Conservation (phyloP, 768 basidiomycete genomes). For the Boletus tomentosulus region DNA sequence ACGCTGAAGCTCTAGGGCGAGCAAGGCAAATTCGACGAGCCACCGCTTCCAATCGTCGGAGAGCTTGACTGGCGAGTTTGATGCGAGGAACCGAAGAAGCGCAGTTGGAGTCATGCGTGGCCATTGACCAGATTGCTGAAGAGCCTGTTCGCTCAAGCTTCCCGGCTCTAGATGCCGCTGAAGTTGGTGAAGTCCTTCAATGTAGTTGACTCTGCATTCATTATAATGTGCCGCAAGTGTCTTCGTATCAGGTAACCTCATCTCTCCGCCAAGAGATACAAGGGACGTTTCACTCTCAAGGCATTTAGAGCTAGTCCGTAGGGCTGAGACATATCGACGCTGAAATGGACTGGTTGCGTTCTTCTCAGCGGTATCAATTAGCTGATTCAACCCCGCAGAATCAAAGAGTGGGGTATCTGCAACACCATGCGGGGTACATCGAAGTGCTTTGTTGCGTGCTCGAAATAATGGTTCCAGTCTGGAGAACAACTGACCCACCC, state of each 20-base stretch:
- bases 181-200: neutral
- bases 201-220: neutral
- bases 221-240: slow-evolving; percentile 1
- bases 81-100: slow-evolving; percentile 28
- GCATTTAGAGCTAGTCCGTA: neutral
- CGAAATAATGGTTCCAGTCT: neutral
- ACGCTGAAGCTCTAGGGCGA: no score
- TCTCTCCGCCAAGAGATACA: neutral
- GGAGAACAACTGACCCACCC: neutral
- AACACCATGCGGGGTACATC: no score
- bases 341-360: neutral
- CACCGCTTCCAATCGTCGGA: neutral
- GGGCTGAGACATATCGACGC: neutral
- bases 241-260: neutral
- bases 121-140: slow-evolving; percentile 28
- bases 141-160: slow-evolving; percentile 8
- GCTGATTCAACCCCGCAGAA: neutral
- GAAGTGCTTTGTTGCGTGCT: neutral
- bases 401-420: neutral
- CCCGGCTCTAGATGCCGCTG: slow-evolving; percentile 8
- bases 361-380: neutral
- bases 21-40: no score
- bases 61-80: slow-evolving; percentile 5
- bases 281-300: slow-evolving; percentile 1
- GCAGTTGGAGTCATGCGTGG: slow-evolving; percentile 29